A percentile compares a stretch with the other conserved stretches of the same genome.
Evolutionary conservation across 2,329 filamentous ascomycete genomes (phyloP).

Genomic region (Fusarium haematococcum): DNA sequence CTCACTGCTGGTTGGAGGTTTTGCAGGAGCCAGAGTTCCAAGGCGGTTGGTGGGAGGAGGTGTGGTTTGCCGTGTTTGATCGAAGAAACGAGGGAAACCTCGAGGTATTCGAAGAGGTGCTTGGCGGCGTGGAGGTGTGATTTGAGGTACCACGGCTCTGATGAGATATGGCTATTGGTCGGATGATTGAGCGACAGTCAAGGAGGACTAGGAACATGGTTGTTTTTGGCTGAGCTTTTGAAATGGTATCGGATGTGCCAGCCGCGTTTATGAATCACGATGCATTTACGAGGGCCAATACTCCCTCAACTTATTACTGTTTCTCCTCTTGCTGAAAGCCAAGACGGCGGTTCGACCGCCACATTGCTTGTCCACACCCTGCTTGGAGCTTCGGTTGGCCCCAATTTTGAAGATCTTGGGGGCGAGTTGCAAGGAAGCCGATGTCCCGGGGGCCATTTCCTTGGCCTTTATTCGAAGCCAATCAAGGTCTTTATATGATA

Average conservation of each 20-base stretch:
- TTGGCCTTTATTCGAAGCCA: background rate
- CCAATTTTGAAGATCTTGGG: background rate
- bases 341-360: background rate
- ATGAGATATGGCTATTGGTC: background rate
- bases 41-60: constrained; percentile 71
- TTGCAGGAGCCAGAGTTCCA: constrained; percentile 70
- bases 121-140: constrained; percentile 53
- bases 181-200: background rate
- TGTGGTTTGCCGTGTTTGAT: constrained; percentile 74
- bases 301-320: background rate
- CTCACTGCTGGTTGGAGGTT: constrained; percentile 71
- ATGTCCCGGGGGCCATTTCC: background rate
- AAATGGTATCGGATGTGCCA: background rate
- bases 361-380: background rate
- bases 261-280: background rate
- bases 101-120: constrained; percentile 59
- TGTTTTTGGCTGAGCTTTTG: background rate
- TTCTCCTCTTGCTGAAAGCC: background rate
- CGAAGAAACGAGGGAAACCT: constrained; percentile 60
- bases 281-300: background rate
- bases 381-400: background rate
- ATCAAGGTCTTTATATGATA: background rate
- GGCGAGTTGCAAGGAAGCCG: background rate
- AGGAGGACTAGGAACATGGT: background rate
- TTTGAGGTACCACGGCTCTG: background rate